Conservation (phyloP, 1,284 basidiomycete genomes). For the Ganoderma lucidum region DNA sequence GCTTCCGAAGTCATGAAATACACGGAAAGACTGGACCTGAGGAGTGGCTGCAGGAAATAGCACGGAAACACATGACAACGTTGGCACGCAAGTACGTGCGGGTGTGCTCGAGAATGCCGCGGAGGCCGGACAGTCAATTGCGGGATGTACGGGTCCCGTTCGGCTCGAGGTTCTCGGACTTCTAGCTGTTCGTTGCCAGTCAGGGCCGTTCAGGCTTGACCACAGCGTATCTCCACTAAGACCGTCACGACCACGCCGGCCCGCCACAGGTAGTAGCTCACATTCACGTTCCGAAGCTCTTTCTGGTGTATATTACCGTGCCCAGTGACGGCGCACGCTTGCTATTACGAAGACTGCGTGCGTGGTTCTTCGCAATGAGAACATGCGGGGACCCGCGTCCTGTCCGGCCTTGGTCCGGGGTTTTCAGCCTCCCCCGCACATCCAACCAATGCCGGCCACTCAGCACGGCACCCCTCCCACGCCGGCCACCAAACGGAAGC, state of each 20-base stretch:
- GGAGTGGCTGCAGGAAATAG: not conserved
- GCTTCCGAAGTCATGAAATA: not conserved
- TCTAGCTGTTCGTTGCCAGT: not conserved
- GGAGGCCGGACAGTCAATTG: not conserved
- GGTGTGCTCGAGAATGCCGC: conserved; percentile 5
- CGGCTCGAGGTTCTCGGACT: not conserved
- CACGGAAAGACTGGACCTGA: not conserved
- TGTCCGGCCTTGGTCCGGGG: conserved; percentile 4
- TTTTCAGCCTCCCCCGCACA: not conserved
- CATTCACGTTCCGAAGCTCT: not conserved
- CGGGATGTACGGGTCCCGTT: not conserved
- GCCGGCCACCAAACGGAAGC: conserved; percentile 2
- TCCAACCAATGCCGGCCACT: conserved; percentile 6
- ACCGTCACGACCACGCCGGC: not conserved
- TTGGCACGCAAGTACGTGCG: not conserved
- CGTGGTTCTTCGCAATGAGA: not conserved
- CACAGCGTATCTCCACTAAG: not conserved
- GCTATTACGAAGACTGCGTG: not conserved
- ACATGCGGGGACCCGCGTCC: conserved; percentile 4
- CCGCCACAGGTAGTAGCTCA: not conserved
- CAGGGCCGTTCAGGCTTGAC: not conserved
- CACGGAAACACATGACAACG: not conserved
- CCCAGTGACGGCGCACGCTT: not conserved
- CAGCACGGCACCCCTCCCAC: conserved; percentile 1
- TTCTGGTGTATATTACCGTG: not conserved